Percentiles rank a stretch among this genome's conserved stretches.
Conservation (phyloP, 805 yeast species). For the Saccharomycopsis sp. region DNA sequence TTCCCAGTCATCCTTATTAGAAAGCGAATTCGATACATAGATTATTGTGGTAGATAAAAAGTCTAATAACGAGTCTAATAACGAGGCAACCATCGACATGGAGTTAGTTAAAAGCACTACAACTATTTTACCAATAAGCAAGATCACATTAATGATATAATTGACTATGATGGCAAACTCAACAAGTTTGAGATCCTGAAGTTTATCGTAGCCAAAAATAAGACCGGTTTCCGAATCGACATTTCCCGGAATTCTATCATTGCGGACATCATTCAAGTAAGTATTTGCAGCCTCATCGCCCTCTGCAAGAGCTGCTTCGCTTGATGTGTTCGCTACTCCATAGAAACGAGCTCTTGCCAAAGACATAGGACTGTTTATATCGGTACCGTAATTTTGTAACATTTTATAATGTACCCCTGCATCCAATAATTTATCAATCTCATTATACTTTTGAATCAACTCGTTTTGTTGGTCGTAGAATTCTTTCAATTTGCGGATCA, state of each 20-base stretch:
- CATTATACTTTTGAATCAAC: constrained; percentile 47
- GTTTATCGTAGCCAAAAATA: constrained; percentile 43
- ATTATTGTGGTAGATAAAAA: constrained; percentile 70
- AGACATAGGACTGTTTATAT: constrained; percentile 19
- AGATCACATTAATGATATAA: constrained; percentile 49
- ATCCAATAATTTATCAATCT: constrained; percentile 60
- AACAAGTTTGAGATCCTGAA: constrained; percentile 39
- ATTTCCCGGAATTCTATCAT: constrained; percentile 52
- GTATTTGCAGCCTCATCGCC: constrained; percentile 20
- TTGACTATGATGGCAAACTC: constrained; percentile 58
- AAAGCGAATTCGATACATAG: constrained; percentile 48
- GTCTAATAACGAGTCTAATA: constrained; percentile 71
- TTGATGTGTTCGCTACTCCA: constrained; percentile 19
- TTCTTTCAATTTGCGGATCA: constrained; percentile 28
- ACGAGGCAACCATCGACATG: constrained; percentile 69
- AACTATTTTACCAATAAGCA: constrained; percentile 52
- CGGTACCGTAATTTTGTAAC: constrained; percentile 53
- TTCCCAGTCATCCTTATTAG: constrained; percentile 41
- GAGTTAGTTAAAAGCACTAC: constrained; percentile 64
- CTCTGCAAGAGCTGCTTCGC: constrained; percentile 24
- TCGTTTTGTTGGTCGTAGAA: constrained; percentile 58
- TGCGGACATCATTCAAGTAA: constrained; percentile 19
- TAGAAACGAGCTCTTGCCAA: background rate
- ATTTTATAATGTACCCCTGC: constrained; percentile 62
- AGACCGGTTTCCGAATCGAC: constrained; percentile 53